These are phyloP conservation scores for Anisodus acutangulus DNA, from an alignment of 257 asterid species.

Conservation along the genomic window DNA sequence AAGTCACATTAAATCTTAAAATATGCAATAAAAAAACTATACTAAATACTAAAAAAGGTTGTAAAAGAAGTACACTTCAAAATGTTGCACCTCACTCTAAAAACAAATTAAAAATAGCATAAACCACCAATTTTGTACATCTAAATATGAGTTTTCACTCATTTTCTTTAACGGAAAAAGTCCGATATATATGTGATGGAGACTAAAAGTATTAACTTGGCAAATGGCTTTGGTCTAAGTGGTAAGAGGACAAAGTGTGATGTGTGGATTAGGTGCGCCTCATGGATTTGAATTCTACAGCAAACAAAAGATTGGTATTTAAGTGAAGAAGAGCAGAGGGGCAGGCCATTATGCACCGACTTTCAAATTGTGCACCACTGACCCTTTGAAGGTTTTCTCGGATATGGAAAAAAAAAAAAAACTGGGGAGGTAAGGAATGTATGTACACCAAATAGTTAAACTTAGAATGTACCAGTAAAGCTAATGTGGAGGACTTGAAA, in stretches of 20 bases:
- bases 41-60: no score
- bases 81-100: no score
- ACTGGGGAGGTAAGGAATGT: not conserved
- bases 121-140: no score
- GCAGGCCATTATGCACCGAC: not conserved
- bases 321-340: slow-evolving; percentile 1
- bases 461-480: not conserved
- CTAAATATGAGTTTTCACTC: no score
- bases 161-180: no score
- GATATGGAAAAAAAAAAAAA: not conserved
- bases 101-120: no score
- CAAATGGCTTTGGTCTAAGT: not conserved
- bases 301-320: slow-evolving; percentile 3
- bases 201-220: no score
- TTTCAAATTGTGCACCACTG: slow-evolving; percentile 12
- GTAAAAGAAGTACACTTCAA: no score
- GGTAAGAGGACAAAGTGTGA: not conserved
- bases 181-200: no score
- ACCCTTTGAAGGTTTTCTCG: not conserved
- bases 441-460: slow-evolving; percentile 5
- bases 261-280: not conserved
- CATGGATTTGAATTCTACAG: not conserved
- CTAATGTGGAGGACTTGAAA: slow-evolving; percentile 20
- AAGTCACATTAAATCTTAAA: no score
- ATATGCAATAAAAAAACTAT: no score